Percentiles rank a stretch among this genome's conserved stretches.
phyloP scores from a whole-genome alignment of 495 filamentous ascomycete genomes.

The Aspergillus diversus region DNA sequence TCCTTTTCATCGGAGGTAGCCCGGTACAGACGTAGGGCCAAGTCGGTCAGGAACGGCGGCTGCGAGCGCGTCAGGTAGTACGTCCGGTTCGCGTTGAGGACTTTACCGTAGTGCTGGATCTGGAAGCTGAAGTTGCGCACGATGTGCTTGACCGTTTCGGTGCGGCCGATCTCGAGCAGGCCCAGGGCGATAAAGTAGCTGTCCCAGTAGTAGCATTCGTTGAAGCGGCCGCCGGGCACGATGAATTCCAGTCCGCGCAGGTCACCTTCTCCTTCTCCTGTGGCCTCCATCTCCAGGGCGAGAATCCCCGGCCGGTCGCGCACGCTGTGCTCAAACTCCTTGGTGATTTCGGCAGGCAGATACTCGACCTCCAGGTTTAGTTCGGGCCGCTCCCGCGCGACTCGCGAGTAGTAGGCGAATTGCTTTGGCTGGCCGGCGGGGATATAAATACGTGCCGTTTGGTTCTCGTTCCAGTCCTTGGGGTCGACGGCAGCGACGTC shows the following conservation, averaged over 20 bases:
- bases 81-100: constrained; percentile 4
- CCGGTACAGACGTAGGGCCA: neutral
- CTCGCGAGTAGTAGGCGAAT: constrained; percentile 5
- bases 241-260: constrained; percentile 8
- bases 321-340: constrained; percentile 2
- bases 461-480: constrained; percentile 5
- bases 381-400: neutral
- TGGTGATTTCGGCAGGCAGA: constrained; percentile 1
- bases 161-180: constrained; percentile 6
- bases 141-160: constrained; percentile 5
- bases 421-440: constrained; percentile 1
- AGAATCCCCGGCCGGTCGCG: constrained; percentile 5
- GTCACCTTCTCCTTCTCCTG: neutral
- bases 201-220: constrained; percentile 11
- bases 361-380: constrained; percentile 3
- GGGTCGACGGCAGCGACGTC: constrained; percentile 4
- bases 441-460: constrained; percentile 1
- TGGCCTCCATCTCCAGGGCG: constrained; percentile 6
- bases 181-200: constrained; percentile 9
- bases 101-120: constrained; percentile 6
- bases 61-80: constrained; percentile 7
- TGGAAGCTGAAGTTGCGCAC: constrained; percentile 5
- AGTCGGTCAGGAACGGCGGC: constrained; percentile 6
- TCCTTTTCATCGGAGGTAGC: neutral
- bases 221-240: constrained; percentile 5